Evolutionary conservation across 495 filamentous ascomycete genomes (phyloP).

Genomic region (Lepidopterella palustris): DNA sequence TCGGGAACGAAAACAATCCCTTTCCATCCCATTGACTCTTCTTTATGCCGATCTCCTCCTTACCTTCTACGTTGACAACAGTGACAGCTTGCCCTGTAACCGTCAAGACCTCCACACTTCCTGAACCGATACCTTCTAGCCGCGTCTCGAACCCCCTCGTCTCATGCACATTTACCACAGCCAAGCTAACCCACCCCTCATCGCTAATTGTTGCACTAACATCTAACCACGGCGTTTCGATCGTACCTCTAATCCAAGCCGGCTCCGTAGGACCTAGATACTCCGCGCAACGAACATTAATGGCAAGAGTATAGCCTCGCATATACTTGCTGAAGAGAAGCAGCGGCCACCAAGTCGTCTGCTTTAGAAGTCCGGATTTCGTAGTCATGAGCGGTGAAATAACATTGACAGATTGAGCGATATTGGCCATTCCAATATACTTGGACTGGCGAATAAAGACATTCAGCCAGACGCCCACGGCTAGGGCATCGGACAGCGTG

Average conservation of each 20-base stretch:
- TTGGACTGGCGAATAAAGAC: slow-evolving; percentile 71
- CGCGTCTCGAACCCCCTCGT: slow-evolving; percentile 49
- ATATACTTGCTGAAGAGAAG: slow-evolving; percentile 66
- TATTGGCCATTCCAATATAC: slow-evolving; percentile 72
- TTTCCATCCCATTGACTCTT: slow-evolving; percentile 57
- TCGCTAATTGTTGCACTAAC: slow-evolving; percentile 59
- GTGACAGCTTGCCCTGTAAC: slow-evolving; percentile 51
- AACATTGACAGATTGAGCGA: slow-evolving; percentile 73
- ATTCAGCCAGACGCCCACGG: slow-evolving; percentile 68
- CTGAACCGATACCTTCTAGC: slow-evolving; percentile 46
- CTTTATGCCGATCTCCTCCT: slow-evolving; percentile 52
- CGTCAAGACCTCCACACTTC: slow-evolving; percentile 49
- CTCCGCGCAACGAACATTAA: slow-evolving; percentile 51
- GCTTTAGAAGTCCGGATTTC: slow-evolving; percentile 54
- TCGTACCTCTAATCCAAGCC: slow-evolving; percentile 54
- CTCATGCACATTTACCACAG: slow-evolving; percentile 63
- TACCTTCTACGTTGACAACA: slow-evolving; percentile 53
- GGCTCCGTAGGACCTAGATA: slow-evolving; percentile 62
- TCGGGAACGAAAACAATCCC: slow-evolving; percentile 54
- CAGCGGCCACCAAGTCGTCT: slow-evolving; percentile 74
- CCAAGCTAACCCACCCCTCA: slow-evolving; percentile 55
- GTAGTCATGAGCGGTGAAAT: slow-evolving; percentile 72
- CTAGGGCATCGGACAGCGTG: slow-evolving; percentile 68
- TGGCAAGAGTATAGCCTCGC: slow-evolving; percentile 59
- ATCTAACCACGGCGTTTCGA: slow-evolving; percentile 66